Conservation (phyloP, 192 early-diverging fungal species). For the Lobulomyces angularis region DNA sequence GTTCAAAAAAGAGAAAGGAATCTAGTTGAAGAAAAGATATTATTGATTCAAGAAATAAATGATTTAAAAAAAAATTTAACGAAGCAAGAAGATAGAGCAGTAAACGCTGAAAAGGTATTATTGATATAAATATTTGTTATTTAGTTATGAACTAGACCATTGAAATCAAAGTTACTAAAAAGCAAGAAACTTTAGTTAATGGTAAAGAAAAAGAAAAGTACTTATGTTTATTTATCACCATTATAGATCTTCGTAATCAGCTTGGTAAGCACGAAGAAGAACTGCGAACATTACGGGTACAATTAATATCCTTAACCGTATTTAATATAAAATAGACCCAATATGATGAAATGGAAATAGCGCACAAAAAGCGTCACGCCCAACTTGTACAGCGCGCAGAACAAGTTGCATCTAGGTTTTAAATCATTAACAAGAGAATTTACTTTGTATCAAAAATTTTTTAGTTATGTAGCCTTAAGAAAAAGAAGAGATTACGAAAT, state of each 20-base stretch:
- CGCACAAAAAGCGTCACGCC: conserved; percentile 6
- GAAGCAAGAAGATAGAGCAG: conserved; percentile 18
- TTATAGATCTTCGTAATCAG: conserved; percentile 25
- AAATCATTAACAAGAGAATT: background rate
- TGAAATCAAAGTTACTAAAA: conserved; percentile 21
- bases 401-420: conserved; percentile 5
- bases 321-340: conserved; percentile 6
- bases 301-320: background rate
- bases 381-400: background rate
- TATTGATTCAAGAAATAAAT: conserved; percentile 21
- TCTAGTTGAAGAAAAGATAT: conserved; percentile 34
- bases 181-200: conserved; percentile 18
- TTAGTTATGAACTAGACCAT: conserved; percentile 14
- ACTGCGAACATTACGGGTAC: conserved; percentile 13
- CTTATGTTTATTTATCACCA: no score
- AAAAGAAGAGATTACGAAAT: conserved; percentile 48
- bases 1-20: conserved; percentile 20
- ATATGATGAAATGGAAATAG: conserved; percentile 13
- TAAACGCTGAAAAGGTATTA: conserved; percentile 24
- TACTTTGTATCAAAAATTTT: no score
- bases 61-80: conserved; percentile 6
- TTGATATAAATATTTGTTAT: background rate
- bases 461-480: conserved; percentile 35
- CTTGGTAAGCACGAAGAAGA: conserved; percentile 21
- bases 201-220: no score